phyloP scores from a whole-genome alignment of 2,329 filamentous ascomycete genomes.

The Xylariales sp. region DNA sequence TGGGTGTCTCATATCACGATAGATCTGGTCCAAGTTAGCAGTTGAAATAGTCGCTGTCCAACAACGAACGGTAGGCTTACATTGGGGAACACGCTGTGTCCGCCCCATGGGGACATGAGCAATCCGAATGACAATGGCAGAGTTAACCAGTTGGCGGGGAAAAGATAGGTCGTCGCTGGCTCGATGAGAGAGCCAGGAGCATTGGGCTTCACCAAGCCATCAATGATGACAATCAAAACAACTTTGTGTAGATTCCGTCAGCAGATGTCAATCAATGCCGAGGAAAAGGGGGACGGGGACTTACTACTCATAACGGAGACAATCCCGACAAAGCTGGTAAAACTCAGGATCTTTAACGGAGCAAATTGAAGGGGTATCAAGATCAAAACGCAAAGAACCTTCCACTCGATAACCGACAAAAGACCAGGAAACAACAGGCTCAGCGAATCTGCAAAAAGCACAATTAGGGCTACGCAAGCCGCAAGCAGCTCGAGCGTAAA shows the following conservation, averaged over 20 bases:
- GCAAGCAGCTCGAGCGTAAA: conserved; percentile 86
- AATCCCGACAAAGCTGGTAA: conserved; percentile 91
- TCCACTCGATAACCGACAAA: conserved; percentile 68
- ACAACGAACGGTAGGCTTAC: conserved; percentile 27
- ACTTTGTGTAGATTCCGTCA: conserved; percentile 44
- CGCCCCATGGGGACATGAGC: conserved; percentile 72
- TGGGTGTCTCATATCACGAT: conserved; percentile 66
- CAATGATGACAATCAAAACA: conserved; percentile 75
- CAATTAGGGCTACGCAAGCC: conserved; percentile 82
- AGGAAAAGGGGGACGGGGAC: conserved; percentile 29
- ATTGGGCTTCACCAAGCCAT: conserved; percentile 79
- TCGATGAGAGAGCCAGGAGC: conserved; percentile 78
- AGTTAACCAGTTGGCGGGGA: conserved; percentile 82
- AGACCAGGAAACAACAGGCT: conserved; percentile 70
- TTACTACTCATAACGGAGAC: conserved; percentile 81
- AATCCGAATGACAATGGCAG: conserved; percentile 85
- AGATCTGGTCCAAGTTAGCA: conserved; percentile 38
- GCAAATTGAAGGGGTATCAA: conserved; percentile 81
- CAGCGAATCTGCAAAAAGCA: conserved; percentile 91
- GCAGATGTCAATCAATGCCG: conserved; percentile 6
- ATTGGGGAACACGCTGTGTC: conserved; percentile 75
- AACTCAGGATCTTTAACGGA: conserved; percentile 77
- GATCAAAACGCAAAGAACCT: conserved; percentile 74
- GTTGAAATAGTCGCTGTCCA: neutral
- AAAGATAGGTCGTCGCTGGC: conserved; percentile 74